These are phyloP conservation scores for Phytophthora fragariaefolia DNA, from an alignment of 352 stramenopile species.

Conservation along the genomic window DNA sequence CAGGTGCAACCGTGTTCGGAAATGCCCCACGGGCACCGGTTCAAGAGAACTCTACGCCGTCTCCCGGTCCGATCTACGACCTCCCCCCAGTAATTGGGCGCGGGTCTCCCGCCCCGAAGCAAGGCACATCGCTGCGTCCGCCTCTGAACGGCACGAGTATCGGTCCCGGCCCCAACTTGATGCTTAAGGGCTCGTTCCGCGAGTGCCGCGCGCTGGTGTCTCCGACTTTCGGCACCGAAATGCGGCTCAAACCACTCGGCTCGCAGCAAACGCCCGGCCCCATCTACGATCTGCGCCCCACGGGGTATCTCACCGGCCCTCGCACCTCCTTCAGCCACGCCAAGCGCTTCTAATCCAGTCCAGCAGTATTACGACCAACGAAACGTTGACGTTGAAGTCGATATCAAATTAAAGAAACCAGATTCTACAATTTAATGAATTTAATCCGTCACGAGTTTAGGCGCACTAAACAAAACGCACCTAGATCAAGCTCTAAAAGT, in stretches of 20 bases:
- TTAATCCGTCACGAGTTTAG: no score
- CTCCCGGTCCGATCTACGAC: constrained; percentile 81
- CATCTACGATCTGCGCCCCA: constrained; percentile 76
- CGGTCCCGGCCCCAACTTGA: constrained; percentile 67
- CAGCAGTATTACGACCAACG: constrained; percentile 16
- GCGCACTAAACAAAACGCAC: no score
- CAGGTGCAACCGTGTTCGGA: constrained; percentile 63
- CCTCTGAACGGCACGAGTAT: constrained; percentile 63
- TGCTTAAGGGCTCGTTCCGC: constrained; percentile 62
- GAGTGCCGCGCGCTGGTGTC: constrained; percentile 53
- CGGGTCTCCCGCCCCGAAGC: constrained; percentile 52
- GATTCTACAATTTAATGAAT: background rate
- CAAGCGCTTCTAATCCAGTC: constrained; percentile 64
- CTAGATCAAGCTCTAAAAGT: no score
- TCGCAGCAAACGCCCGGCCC: constrained; percentile 51
- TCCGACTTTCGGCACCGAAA: constrained; percentile 78
- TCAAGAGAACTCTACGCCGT: constrained; percentile 65
- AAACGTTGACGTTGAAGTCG: constrained; percentile 19
- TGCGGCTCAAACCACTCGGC: constrained; percentile 41
- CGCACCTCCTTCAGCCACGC: constrained; percentile 69
- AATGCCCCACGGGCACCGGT: constrained; percentile 59
- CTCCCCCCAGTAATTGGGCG: constrained; percentile 55
- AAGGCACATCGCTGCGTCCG: constrained; percentile 62
- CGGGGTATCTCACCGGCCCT: constrained; percentile 64
- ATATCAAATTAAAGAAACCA: background rate